phyloP scores from a whole-genome alignment of 1,284 basidiomycete genomes.

The Tetrapyrgos nigripes region DNA sequence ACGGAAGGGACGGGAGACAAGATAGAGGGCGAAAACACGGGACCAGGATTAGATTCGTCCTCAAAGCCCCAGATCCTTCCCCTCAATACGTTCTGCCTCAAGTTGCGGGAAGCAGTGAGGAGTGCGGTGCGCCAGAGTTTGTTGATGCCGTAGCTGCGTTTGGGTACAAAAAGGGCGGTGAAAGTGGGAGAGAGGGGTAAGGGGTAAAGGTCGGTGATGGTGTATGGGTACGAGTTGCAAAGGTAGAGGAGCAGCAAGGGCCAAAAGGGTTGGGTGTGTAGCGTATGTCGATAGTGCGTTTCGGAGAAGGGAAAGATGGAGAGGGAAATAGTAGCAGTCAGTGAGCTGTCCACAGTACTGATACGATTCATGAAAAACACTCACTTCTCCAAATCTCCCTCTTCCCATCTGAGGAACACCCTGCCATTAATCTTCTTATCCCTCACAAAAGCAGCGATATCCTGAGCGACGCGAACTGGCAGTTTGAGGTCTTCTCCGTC shows the following conservation, averaged over 20 bases:
- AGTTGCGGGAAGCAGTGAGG: conserved; percentile 55
- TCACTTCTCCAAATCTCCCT: conserved; percentile 60
- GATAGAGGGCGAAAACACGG: no score
- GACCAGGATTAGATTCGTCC: no score
- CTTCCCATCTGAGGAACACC: conserved; percentile 59
- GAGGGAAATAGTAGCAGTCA: neutral
- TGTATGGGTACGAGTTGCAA: no score
- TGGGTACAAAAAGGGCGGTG: conserved; percentile 6
- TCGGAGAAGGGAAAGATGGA: no score
- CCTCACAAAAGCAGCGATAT: conserved; percentile 55
- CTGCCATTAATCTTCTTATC: conserved; percentile 53
- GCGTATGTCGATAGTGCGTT: no score
- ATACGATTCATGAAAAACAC: conserved; percentile 24
- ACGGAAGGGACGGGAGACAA: no score
- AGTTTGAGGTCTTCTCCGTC: conserved; percentile 38
- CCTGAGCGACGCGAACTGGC: conserved; percentile 47
- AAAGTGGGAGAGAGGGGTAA: conserved; percentile 8
- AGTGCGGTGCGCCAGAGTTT: conserved; percentile 58
- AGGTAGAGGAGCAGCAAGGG: no score
- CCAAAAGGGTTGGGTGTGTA: no score
- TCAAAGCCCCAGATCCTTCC: conserved; percentile 60
- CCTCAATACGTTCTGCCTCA: conserved; percentile 63
- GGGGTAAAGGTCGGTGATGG: conserved; percentile 6
- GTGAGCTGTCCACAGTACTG: no score
- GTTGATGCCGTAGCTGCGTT: conserved; percentile 54